These are phyloP conservation scores for Phytophthora foliorum DNA, from an alignment of 352 stramenopile genomes.

Conservation along the genomic window DNA sequence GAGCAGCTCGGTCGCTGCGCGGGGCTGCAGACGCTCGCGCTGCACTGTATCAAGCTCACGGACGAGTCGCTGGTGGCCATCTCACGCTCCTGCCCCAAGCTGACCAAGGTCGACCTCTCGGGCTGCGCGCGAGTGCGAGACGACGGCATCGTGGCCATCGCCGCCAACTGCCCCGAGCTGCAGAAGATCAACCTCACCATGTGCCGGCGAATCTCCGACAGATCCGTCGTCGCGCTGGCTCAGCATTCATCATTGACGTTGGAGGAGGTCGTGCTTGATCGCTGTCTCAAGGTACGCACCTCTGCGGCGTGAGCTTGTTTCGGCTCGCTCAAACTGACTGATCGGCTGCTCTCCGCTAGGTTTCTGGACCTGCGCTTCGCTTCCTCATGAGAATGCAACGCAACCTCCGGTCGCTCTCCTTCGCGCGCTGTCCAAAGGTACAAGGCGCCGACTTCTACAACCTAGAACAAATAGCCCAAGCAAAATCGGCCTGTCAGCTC, in stretches of 20 bases:
- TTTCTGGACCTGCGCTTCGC: constrained; percentile 65
- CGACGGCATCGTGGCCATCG: constrained; percentile 77
- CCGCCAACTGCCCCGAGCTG: constrained; percentile 56
- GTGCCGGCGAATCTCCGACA: constrained; percentile 84
- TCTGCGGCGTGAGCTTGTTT: not conserved
- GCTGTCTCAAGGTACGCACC: constrained; percentile 67
- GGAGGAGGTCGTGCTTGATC: constrained; percentile 53
- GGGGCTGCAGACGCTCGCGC: constrained; percentile 44
- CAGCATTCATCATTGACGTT: constrained; percentile 53
- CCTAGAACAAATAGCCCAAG: constrained; percentile 19
- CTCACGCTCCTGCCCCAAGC: constrained; percentile 42
- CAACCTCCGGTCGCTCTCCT: constrained; percentile 57
- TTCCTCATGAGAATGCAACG: constrained; percentile 69
- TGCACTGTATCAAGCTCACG: constrained; percentile 86
- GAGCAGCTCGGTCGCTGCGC: constrained; percentile 47
- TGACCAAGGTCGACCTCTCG: constrained; percentile 70
- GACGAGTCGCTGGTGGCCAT: constrained; percentile 57
- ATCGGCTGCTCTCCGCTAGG: constrained; percentile 35
- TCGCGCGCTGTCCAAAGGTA: constrained; percentile 74
- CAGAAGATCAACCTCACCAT: constrained; percentile 78
- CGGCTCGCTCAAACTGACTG: constrained; percentile 2
- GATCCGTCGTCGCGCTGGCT: constrained; percentile 63
- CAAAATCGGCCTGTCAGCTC: constrained; percentile 40
- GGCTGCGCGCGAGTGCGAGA: constrained; percentile 85
- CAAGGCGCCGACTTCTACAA: constrained; percentile 56